phyloP scores from a whole-genome alignment of 2,329 filamentous ascomycete species.

The Cordyceps fumosorosea region DNA sequence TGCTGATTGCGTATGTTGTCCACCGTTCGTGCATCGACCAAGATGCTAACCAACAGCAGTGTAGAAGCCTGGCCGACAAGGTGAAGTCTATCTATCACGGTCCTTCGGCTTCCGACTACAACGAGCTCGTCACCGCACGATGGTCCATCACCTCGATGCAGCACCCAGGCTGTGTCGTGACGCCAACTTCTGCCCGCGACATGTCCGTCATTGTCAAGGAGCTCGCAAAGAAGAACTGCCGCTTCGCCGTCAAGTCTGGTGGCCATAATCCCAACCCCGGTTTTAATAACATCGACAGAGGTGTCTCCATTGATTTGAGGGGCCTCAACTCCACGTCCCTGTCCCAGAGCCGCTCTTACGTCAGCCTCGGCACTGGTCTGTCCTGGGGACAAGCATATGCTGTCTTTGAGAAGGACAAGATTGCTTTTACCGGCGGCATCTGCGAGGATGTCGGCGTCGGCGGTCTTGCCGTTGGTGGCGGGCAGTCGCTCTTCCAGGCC shows the following conservation, averaged over 20 bases:
- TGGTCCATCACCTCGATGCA: conserved; percentile 12
- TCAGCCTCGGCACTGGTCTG: conserved; percentile 34
- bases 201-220: conserved; percentile 12
- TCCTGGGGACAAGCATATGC: conserved; percentile 37
- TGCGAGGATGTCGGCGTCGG: conserved; percentile 35
- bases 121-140: not conserved
- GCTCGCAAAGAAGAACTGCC: conserved; percentile 13
- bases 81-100: conserved; percentile 9
- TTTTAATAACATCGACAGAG: conserved; percentile 31
- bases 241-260: conserved; percentile 41
- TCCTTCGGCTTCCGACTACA: conserved; percentile 6
- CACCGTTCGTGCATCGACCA: not conserved
- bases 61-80: not conserved
- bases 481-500: conserved; percentile 37
- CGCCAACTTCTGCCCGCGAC: not conserved
- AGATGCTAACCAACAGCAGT: conserved; percentile 10
- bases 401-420: conserved; percentile 29
- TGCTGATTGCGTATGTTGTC: not conserved
- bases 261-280: conserved; percentile 40
- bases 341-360: conserved; percentile 25
- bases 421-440: conserved; percentile 35
- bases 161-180: conserved; percentile 12
- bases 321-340: conserved; percentile 30
- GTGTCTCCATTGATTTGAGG: conserved; percentile 34
- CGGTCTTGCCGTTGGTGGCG: conserved; percentile 39